phyloP scores from a whole-genome alignment of 306 rosid genomes.

The Rosa chinensis region DNA sequence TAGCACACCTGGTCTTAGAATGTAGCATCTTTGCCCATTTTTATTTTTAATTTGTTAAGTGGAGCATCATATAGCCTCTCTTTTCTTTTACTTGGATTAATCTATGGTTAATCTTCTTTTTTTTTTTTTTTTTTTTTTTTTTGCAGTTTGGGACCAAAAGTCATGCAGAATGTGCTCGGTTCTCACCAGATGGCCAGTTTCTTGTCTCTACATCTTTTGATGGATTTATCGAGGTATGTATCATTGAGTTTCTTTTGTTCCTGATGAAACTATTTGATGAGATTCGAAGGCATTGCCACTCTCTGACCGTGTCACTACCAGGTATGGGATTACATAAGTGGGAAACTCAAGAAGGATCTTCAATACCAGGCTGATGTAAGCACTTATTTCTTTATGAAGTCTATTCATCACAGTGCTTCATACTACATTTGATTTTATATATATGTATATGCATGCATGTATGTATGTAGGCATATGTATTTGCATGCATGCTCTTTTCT shows the following conservation, averaged over 20 bases:
- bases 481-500: neutral
- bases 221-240: constrained; percentile 90
- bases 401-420: neutral
- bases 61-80: neutral
- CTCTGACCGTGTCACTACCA: constrained; percentile 27
- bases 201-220: constrained; percentile 93
- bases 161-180: constrained; percentile 93
- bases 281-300: constrained; percentile 17
- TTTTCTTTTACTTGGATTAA: neutral
- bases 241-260: constrained; percentile 17
- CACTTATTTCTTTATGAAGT: neutral
- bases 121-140: neutral
- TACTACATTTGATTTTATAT: neutral
- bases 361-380: constrained; percentile 99
- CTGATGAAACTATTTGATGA: constrained; percentile 1
- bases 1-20: neutral
- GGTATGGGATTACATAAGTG: constrained; percentile 98
- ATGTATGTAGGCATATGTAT: no score
- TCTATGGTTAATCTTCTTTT: neutral
- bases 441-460: neutral
- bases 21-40: neutral
- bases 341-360: constrained; percentile 98
- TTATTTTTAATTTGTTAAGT: neutral
- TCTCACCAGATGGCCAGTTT: constrained; percentile 99
- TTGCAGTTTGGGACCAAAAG: constrained; percentile 91